Base-by-base conservation (phyloP, 306 rosid genomes). In the Trifolium pratense region DNA sequence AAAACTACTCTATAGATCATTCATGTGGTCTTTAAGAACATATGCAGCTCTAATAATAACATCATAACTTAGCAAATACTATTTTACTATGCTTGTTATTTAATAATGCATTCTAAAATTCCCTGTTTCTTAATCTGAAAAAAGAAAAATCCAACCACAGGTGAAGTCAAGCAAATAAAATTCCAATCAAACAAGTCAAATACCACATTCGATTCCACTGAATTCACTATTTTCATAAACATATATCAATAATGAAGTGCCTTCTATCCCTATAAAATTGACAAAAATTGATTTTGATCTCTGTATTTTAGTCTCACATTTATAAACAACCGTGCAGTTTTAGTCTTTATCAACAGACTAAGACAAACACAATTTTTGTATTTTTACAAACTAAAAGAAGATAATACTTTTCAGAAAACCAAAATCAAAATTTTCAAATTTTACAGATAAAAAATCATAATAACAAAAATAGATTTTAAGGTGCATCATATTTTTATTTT, bases 151-250 rank as follows among this genome's bases (percentile, higher is more conserved):
- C 36, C 21, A 58, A 63, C 6, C 53, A 64, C 78, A 56, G n/a
- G 68, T 42, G 43, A 53, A 14, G 39, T 36, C 63, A 29, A 66
- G 56, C 81, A 71, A 51, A 58, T 45, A 70, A n/a, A 49, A 36
- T 31, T 64, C 52, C 72, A 59, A 58, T 43, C 40, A 15, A 58
- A 66, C 40, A 46, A 10, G 62, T 56, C 17, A 51, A 40, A 57
- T 34, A 21, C 23, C 80, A 40, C 53, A 76, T 53, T 26, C 37
- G 15, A 67, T 21, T 21, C 25, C 37, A 58, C 87, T 21, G 76
- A 63, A 59, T 66, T 70, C 66, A 14, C 37, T 17, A 36, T 21
- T 25, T 21, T 70, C 39, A 14, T 15, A 48, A 8, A 37, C 21
- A 63, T 36, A 32, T 32, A 34, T 14, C 0, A 56, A 3, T 17